Percentiles rank a stretch among this genome's conserved stretches.
These are phyloP conservation scores for Gracilariopsis chorda DNA, from an alignment of 23 red algal genomes.

Conservation along the genomic window DNA sequence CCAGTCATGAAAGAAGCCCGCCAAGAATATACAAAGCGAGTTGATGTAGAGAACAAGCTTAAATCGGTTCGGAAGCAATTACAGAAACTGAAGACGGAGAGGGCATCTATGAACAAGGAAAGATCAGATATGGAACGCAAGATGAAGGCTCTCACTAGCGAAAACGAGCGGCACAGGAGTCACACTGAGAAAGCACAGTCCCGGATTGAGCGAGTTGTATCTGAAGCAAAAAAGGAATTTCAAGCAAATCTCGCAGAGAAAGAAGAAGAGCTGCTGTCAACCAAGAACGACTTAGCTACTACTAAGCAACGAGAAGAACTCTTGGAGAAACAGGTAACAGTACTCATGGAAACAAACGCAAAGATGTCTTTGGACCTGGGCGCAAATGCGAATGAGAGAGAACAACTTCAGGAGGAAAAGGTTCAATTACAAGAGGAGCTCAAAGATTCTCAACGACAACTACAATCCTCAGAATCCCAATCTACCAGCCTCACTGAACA, in stretches of 20 bases:
- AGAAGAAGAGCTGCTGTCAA: background rate
- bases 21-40: constrained; percentile 23
- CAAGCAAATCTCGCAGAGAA: constrained; percentile 13
- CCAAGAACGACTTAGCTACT: background rate
- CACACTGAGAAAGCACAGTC: constrained; percentile 18
- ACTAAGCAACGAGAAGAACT: background rate
- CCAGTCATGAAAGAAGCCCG: constrained; percentile 46
- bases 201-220: constrained; percentile 22
- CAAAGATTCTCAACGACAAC: background rate
- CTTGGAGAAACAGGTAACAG: background rate
- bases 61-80: constrained; percentile 1
- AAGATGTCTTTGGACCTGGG: background rate
- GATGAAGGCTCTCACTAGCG: constrained; percentile 34
- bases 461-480: background rate
- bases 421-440: background rate
- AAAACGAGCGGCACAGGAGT: constrained; percentile 37
- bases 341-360: background rate
- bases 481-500: background rate
- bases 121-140: constrained; percentile 28
- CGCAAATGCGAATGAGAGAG: background rate
- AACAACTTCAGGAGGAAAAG: background rate
- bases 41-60: constrained; percentile 45
- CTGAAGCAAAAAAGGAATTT: constrained; percentile 15
- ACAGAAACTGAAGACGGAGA: constrained; percentile 13
- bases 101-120: constrained; percentile 24